Base-by-base conservation (phyloP, 163 green algal species). In the Prototheca wickerhamii region DNA sequence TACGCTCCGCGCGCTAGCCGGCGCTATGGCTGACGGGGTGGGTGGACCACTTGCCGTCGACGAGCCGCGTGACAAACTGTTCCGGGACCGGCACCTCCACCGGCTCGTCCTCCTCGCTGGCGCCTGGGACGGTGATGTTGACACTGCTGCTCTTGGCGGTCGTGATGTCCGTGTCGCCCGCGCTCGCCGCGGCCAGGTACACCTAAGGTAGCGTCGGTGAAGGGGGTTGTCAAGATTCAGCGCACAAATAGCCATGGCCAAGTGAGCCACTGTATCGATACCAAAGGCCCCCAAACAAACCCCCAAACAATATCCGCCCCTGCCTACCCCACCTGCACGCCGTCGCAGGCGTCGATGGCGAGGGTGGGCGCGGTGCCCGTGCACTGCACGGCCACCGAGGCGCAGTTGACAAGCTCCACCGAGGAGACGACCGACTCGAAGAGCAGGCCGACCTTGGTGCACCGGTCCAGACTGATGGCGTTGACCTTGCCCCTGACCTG, bases 401-500 rank as follows among this genome's bases (percentile, higher is more conserved):
- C 65, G 77, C 82, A 88, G 74, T 95, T 95, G 67, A 96, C 82
- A 8, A 90, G 64, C 71, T 96, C 90, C 20, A 75, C 80, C 1
- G 69, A 72, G 17, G 85, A 72, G 34, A 96, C 84, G 21, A 95
- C 81, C 58, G 82, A 58, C 3, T 85, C 73, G 58, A 95, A 95
- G 30, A 95, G 60, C 31, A 96, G 52, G 0, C 84, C 87, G 1
- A 67, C 76, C 26, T 72, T 63, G 33, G 44, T 61, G 79, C 90
- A 96, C 23, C 65, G 70, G 76, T 96, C 89, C 35, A 96, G 26
- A 8, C 77, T 84, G 69, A 96, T 86, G 33, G 86, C 77, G 70
- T 95, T 95, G n/a, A 91, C 82, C 72, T 95, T 95, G 70, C 83
- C 86, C 25, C 83, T 73, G 4, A 96, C 67, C 82, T 94, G 80